Evolutionary conservation across 371 early-diverging fungal species (phyloP), one percentile per base, ranked within the genome.

Genomic region (Circinella umbellata): DNA sequence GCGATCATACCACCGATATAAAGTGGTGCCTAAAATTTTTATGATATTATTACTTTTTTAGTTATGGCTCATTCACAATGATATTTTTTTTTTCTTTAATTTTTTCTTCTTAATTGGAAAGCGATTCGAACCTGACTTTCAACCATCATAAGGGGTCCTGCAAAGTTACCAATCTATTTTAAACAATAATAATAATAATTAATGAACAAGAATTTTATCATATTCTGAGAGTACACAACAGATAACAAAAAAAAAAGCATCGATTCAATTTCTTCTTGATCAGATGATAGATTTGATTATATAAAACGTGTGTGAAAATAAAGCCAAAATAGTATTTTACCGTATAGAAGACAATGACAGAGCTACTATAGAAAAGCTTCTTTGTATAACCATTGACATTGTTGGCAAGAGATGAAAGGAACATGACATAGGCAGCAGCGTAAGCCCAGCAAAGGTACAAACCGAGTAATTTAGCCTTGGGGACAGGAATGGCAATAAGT

Each of bases 1-100:
- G 64, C 76, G 3, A 75, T 60, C 77, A 80, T 80, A 48, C 78
- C 79, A 36, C 79, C 79, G 13, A 77, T 71, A 36, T 80, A 83
- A 4, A 57, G 54, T 20, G 81, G 81, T 8, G 65, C 68, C 11
- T 42, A 9, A 42, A 11, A 42, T 42, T 42, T 39, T 39, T 4
- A 39, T 42, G 42, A 42, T 42, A 42, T 9, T 9, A 42, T 9
- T 9, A 42, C 4, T 9, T 42, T 42, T 6, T 42, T 11, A 42
- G 42, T 42, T 6, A 42, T 11, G 27, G 27, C 27, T 27, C 27
- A 27, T 27, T 27, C 27, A 27, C 27, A 27, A 9, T 42, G 42
- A 42, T 42, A 42, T 42, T 42, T 9, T 42, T 42, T 42, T 6
- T 42, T 39, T 39, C n/a, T n/a, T n/a, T n/a, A n/a, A 42, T 42